Conservation (phyloP, 2,329 filamentous ascomycete genomes). For the Thelonectria discophora region DNA sequence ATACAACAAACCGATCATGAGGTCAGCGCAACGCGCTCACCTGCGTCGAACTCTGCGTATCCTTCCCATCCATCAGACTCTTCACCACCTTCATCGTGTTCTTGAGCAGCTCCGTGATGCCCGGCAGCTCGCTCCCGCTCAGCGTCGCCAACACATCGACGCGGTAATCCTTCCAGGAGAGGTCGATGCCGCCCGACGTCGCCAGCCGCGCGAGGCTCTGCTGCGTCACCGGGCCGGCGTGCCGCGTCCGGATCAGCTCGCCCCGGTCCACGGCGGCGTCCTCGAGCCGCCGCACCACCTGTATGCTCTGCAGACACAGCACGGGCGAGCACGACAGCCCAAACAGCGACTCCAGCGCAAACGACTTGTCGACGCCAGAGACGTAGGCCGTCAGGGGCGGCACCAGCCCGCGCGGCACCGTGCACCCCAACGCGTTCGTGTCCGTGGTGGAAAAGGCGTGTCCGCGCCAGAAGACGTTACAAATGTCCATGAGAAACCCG, state of each 20-base stretch:
- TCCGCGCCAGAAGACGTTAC: slow-evolving; percentile 83
- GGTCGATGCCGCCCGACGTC: slow-evolving; percentile 69
- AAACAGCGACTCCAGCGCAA: slow-evolving; percentile 61
- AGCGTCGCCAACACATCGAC: slow-evolving; percentile 76
- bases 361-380: slow-evolving; percentile 55
- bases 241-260: slow-evolving; percentile 56
- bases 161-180: slow-evolving; percentile 80
- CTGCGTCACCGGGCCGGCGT: slow-evolving; percentile 76
- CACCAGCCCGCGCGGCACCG: slow-evolving; percentile 56
- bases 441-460: slow-evolving; percentile 74
- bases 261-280: slow-evolving; percentile 58
- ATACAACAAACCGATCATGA: not conserved
- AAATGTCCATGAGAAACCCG: slow-evolving; percentile 85
- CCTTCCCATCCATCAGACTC: slow-evolving; percentile 52
- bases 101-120: slow-evolving; percentile 77
- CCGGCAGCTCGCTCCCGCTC: slow-evolving; percentile 69
- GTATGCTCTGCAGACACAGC: slow-evolving; percentile 64
- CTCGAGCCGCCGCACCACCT: slow-evolving; percentile 65
- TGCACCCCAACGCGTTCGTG: slow-evolving; percentile 67
- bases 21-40: not conserved
- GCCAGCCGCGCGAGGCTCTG: slow-evolving; percentile 70
- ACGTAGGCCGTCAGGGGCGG: slow-evolving; percentile 59
- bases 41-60: slow-evolving; percentile 31
- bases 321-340: slow-evolving; percentile 67
- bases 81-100: slow-evolving; percentile 82